A percentile compares a stretch with the other conserved stretches of the same genome.
phyloP scores from a whole-genome alignment of 768 basidiomycete species.

The Kwoniella dendrophila region DNA sequence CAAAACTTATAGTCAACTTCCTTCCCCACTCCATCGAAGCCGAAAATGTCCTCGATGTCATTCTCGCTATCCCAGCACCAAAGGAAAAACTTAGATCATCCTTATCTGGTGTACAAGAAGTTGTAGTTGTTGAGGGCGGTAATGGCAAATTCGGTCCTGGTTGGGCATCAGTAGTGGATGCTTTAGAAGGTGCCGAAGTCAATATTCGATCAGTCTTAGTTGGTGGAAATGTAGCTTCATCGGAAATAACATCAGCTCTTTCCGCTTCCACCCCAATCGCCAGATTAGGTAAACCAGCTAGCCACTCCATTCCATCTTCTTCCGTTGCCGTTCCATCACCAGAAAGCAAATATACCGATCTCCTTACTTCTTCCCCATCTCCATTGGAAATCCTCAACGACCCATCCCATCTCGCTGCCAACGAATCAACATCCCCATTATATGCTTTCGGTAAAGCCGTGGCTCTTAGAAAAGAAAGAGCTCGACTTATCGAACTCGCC shows the following conservation, averaged over 20 bases:
- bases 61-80: slow-evolving; percentile 45
- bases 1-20: slow-evolving; percentile 63
- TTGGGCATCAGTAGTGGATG: slow-evolving; percentile 56
- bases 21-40: slow-evolving; percentile 63
- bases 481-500: slow-evolving; percentile 67
- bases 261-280: slow-evolving; percentile 58
- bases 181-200: slow-evolving; percentile 58
- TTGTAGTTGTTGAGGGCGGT: slow-evolving; percentile 55
- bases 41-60: slow-evolving; percentile 63
- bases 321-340: slow-evolving; percentile 70
- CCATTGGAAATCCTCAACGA: slow-evolving; percentile 79
- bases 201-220: slow-evolving; percentile 49
- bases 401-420: slow-evolving; percentile 67
- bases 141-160: slow-evolving; percentile 43
- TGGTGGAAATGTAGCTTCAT: slow-evolving; percentile 54
- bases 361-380: slow-evolving; percentile 75
- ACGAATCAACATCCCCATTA: slow-evolving; percentile 87
- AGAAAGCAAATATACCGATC: slow-evolving; percentile 87
- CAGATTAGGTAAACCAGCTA: slow-evolving; percentile 31
- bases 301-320: slow-evolving; percentile 37
- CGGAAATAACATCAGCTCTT: slow-evolving; percentile 51
- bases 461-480: slow-evolving; percentile 75
- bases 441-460: slow-evolving; percentile 90
- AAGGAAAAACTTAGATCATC: slow-evolving; percentile 49
- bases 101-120: slow-evolving; percentile 51